These are phyloP conservation scores for Clonostachys sp. DNA, from an alignment of 2,329 filamentous ascomycete genomes.

Conservation along the genomic window DNA sequence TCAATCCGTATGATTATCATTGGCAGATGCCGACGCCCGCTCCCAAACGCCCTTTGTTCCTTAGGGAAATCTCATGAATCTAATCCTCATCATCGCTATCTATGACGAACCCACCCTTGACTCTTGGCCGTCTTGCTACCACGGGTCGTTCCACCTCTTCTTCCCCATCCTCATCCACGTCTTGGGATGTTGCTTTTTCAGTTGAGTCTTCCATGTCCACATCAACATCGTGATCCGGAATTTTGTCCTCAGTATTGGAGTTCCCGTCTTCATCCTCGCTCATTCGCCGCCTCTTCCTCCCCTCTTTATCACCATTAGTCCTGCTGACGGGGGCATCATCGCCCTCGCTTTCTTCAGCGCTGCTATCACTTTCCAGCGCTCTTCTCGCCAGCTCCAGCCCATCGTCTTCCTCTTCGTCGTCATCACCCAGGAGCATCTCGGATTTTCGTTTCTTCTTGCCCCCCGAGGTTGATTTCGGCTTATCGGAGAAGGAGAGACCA, in stretches of 20 bases:
- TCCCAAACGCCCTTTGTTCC: neutral
- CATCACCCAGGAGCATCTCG: slow-evolving; percentile 15
- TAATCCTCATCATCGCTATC: slow-evolving; percentile 56
- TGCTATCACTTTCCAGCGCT: slow-evolving; percentile 14
- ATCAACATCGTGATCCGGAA: slow-evolving; percentile 10
- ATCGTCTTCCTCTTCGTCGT: slow-evolving; percentile 16
- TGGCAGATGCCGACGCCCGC: too few species aligned
- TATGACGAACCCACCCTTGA: slow-evolving; percentile 49
- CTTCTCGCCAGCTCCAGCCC: slow-evolving; percentile 12
- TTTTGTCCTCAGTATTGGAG: slow-evolving; percentile 9
- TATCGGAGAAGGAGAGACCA: neutral
- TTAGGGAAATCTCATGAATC: neutral
- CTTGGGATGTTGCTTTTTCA: slow-evolving; percentile 10
- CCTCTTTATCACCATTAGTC: slow-evolving; percentile 21
- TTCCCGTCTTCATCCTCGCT: slow-evolving; percentile 18
- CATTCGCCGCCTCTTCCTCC: slow-evolving; percentile 29
- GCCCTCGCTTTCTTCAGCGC: slow-evolving; percentile 11
- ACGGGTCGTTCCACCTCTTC: slow-evolving; percentile 22
- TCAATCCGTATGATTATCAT: too few species aligned
- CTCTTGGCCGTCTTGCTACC: slow-evolving; percentile 31
- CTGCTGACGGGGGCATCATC: slow-evolving; percentile 21
- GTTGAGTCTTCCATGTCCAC: slow-evolving; percentile 16
- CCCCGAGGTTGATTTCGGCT: slow-evolving; percentile 12
- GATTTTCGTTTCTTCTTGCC: slow-evolving; percentile 18
- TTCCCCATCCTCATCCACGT: slow-evolving; percentile 32